phyloP scores from a whole-genome alignment of 208 protist species.

The Acanthamoeba sp. region DNA sequence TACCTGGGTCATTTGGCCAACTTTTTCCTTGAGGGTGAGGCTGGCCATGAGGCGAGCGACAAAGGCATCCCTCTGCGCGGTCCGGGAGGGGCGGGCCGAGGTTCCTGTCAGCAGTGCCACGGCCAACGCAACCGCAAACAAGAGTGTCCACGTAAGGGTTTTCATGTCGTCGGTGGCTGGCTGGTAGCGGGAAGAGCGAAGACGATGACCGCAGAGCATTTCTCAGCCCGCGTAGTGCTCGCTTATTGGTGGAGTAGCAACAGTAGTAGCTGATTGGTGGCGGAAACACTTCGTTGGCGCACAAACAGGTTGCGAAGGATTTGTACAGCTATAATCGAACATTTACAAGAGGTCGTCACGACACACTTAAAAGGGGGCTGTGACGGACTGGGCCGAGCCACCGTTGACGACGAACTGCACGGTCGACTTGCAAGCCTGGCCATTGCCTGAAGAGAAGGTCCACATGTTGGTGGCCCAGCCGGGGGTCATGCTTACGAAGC shows the following conservation, averaged over 20 bases:
- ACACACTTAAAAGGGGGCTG: neutral
- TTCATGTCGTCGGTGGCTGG: slow-evolving; percentile 11
- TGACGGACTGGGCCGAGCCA: neutral
- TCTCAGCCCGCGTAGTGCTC: neutral
- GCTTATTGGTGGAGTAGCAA: neutral
- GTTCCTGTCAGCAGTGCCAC: neutral
- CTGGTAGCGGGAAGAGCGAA: neutral
- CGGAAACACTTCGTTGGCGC: too few relatives aligned
- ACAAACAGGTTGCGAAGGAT: too few relatives aligned
- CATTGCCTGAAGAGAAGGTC: slow-evolving; percentile 60
- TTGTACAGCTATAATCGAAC: neutral
- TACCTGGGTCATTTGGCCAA: slow-evolving; percentile 72
- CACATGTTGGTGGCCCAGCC: slow-evolving; percentile 64
- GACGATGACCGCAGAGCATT: neutral
- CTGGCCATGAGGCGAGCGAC: slow-evolving; percentile 11
- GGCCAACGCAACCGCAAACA: neutral
- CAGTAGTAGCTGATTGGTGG: too few relatives aligned
- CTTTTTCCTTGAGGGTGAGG: slow-evolving; percentile 65
- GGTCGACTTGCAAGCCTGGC: slow-evolving; percentile 1
- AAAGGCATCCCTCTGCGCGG: neutral
- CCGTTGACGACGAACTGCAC: slow-evolving; percentile 64
- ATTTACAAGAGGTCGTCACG: neutral
- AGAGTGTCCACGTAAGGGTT: neutral
- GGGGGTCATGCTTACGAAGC: slow-evolving; percentile 34
- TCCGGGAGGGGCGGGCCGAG: neutral